Evolutionary conservation across 2,329 filamentous ascomycete genomes (phyloP).

Genomic region (Colletotrichum aenigma): DNA sequence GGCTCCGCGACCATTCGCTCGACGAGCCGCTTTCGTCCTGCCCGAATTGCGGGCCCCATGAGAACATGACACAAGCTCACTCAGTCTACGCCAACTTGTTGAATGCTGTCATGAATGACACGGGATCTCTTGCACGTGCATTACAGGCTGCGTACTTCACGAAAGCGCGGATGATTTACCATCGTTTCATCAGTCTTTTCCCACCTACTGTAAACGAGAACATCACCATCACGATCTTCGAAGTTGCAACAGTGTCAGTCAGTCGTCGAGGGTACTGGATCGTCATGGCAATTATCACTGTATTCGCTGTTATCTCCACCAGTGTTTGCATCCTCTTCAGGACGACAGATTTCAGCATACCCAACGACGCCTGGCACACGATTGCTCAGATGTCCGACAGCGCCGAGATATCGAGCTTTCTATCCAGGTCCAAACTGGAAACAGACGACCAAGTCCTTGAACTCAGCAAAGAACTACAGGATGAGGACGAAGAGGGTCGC

Average conservation of each 20-base stretch:
- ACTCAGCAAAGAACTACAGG: not conserved
- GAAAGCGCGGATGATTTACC: not conserved
- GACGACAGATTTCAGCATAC: not conserved
- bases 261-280: not conserved
- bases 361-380: not conserved
- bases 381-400: not conserved
- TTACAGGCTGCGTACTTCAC: not conserved
- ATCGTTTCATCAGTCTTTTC: not conserved
- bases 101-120: no score
- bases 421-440: not conserved
- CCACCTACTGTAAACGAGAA: not conserved
- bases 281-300: not conserved
- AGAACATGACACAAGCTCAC: no score
- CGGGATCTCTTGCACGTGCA: no score
- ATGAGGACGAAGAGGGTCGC: not conserved
- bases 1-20: no score
- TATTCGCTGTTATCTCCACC: not conserved
- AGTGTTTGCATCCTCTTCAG: not conserved
- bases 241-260: not conserved
- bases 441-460: not conserved
- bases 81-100: no score
- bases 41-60: no score
- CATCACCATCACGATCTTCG: not conserved
- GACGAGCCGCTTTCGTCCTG: no score
- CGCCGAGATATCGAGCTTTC: not conserved